Evolutionary conservation across 2,329 filamentous ascomycete species (phyloP), one percentile per base, ranked within the genome.

Genomic region (Aureobasidium mangrovei): DNA sequence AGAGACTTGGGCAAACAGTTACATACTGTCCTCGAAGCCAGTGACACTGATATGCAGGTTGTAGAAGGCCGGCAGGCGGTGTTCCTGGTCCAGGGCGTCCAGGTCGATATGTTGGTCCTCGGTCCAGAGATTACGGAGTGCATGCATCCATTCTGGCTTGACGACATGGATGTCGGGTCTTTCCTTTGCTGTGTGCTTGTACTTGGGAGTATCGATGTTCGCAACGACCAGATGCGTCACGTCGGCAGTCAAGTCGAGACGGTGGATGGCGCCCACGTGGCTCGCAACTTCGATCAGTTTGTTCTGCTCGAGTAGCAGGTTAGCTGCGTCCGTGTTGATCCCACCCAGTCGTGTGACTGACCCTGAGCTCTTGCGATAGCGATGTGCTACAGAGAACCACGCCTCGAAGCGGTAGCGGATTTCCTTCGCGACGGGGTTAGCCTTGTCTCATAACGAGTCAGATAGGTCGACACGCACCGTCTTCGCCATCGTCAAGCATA

Each of bases 211-310:
- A 67, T 91, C 82, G 64, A 89, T 86, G 63, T 87, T 84, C 67
- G 91, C 93, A 58, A 95, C 88, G 59, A 98, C 80, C 44, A 98
- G 82, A 73, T 98, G 93, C 4, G 93, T 97, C 45, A 95, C 89
- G 68, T 96, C 89, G 55, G 87, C 88, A n/a, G 91, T 97, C 42
- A 98, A 81, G 69, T 98, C 91, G 69, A 90, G 86, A 63, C 87
- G 90, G 76, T 95, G 87, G 57, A 80, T 71, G 48, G 91, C 93
- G 60, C 93, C 93, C 76, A 98, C 89, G 66, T 95, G 82, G 59
- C 76, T 71, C 18, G 87, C 86, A 57, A 83, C 81, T 46, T 76
- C 70, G 12, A 80, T 81, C 45, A 69, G 57, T 38, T 58, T 56
- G 40, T 43, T 31, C 39, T 53, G 32, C 38, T 0, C 2, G 32